Conservation (phyloP, 2,329 filamentous ascomycete species). For the Trichoderma breve region DNA sequence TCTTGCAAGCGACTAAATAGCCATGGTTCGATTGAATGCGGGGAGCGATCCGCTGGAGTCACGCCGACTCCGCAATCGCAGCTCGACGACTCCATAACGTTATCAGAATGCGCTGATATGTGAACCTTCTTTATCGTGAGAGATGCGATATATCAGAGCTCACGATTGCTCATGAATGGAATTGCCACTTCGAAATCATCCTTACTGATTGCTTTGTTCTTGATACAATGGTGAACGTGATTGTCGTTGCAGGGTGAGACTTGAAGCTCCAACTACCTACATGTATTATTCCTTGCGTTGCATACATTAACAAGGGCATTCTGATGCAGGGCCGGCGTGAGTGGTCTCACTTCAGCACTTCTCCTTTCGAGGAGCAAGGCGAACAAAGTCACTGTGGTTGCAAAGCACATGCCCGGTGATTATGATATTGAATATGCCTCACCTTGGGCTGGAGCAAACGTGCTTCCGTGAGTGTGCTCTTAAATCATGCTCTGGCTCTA, state of each 20-base stretch:
- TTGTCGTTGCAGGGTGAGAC: constrained; percentile 37
- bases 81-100: background rate
- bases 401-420: constrained; percentile 91
- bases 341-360: constrained; percentile 51
- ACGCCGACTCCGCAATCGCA: constrained; percentile 9
- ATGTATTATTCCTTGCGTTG: background rate
- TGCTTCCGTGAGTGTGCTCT: constrained; percentile 58
- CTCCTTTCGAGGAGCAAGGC: constrained; percentile 45
- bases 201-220: background rate
- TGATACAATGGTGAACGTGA: constrained; percentile 32
- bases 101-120: background rate
- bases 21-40: constrained; percentile 3
- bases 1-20: background rate
- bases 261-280: background rate
- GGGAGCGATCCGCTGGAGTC: constrained; percentile 2
- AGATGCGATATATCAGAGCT: background rate
- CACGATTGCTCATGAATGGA: background rate
- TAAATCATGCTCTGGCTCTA: background rate
- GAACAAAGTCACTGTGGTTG: constrained; percentile 64
- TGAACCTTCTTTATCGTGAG: too few relatives aligned
- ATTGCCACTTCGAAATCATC: background rate
- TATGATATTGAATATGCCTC: constrained; percentile 89
- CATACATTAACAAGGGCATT: background rate
- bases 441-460: constrained; percentile 84
- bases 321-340: constrained; percentile 45